These are phyloP conservation scores for Artomyces pyxidatus DNA, from an alignment of 768 basidiomycete genomes.

Conservation along the genomic window DNA sequence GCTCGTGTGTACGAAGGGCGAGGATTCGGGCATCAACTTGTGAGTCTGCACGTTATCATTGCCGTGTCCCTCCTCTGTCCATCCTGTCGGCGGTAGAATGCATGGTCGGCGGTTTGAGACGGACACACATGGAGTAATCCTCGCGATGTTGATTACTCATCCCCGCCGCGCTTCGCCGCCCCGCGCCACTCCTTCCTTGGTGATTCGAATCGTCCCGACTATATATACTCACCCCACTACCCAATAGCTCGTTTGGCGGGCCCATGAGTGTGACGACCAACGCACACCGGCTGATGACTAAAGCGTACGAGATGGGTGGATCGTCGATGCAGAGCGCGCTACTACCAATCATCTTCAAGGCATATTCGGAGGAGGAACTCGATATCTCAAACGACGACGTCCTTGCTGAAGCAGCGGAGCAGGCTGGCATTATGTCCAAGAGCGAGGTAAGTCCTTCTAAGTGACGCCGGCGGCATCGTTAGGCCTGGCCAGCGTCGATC, in stretches of 20 bases:
- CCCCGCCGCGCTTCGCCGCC: too few relatives aligned
- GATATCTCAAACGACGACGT: slow-evolving; percentile 54
- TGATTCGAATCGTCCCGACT: background rate
- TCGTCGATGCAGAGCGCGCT: slow-evolving; percentile 49
- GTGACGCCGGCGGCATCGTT: too few relatives aligned
- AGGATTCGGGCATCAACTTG: slow-evolving; percentile 35
- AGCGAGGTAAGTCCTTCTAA: slow-evolving; percentile 41
- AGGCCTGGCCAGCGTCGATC: too few relatives aligned
- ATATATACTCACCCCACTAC: background rate
- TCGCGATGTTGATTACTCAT: too few relatives aligned
- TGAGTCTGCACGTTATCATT: slow-evolving; percentile 23
- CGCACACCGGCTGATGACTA: slow-evolving; percentile 64
- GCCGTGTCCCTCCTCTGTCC: background rate
- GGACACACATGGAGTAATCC: too few relatives aligned
- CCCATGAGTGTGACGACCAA: slow-evolving; percentile 56
- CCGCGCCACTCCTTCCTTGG: background rate
- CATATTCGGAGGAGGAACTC: slow-evolving; percentile 54
- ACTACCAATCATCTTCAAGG: slow-evolving; percentile 53
- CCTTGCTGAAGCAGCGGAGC: slow-evolving; percentile 52
- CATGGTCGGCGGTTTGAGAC: too few relatives aligned
- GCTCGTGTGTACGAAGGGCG: slow-evolving; percentile 26
- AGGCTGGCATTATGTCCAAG: slow-evolving; percentile 46
- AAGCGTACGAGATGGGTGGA: slow-evolving; percentile 58
- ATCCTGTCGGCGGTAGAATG: background rate
- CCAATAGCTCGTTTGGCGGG: slow-evolving; percentile 48